Conservation (phyloP, 441 rosid genomes). For the Aleurites moluccanus region DNA sequence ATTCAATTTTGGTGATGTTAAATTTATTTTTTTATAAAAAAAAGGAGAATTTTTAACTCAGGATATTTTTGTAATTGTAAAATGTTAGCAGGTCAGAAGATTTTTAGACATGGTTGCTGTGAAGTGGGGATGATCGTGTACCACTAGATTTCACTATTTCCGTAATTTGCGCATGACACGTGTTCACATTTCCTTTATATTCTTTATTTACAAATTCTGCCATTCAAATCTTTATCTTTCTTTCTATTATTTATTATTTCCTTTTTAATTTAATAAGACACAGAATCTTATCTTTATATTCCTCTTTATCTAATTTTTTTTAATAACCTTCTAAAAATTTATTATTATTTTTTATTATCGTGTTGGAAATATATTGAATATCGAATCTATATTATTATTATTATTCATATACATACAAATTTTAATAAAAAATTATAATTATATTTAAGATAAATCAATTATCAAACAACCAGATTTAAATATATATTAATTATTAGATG, state of each 20-base stretch:
- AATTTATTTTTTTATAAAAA: too few relatives aligned
- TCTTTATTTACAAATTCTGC: background rate
- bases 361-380: too few relatives aligned
- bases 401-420: too few relatives aligned
- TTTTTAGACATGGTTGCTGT: background rate
- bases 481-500: too few relatives aligned
- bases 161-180: slow-evolving; percentile 1
- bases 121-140: background rate
- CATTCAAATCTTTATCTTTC: slow-evolving; percentile 6
- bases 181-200: background rate
- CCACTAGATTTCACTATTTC: background rate
- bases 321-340: background rate
- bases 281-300: background rate
- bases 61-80: background rate
- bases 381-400: too few relatives aligned
- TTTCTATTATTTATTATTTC: too few relatives aligned
- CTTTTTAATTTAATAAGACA: background rate
- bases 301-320: background rate
- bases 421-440: too few relatives aligned
- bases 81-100: background rate
- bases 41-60: background rate
- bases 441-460: too few relatives aligned
- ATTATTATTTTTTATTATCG: too few relatives aligned
- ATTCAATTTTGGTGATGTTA: too few relatives aligned
- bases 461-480: too few relatives aligned